phyloP scores from a whole-genome alignment of 257 asterid genomes.

The Henckelia pumila region DNA sequence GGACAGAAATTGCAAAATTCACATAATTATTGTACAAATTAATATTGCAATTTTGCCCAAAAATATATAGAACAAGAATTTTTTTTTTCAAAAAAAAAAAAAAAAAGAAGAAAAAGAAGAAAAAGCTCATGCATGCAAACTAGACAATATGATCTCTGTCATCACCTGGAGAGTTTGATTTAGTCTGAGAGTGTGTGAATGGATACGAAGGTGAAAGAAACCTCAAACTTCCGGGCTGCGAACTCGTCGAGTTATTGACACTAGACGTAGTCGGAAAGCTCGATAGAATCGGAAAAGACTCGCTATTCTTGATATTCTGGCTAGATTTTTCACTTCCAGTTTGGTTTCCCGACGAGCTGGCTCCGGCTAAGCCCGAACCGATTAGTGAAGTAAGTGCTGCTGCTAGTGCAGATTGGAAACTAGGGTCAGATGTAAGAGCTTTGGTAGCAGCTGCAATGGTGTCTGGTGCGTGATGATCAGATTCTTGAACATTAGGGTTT shows the following conservation, averaged over 20 bases:
- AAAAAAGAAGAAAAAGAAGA: too few species aligned
- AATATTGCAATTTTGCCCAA: not conserved
- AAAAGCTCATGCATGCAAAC: not conserved
- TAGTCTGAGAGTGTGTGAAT: conserved; percentile 24
- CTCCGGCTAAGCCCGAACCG: conserved; percentile 26
- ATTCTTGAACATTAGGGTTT: conserved; percentile 37
- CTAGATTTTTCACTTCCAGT: conserved; percentile 33
- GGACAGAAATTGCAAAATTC: not conserved
- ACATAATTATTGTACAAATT: not conserved
- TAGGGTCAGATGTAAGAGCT: conserved; percentile 82
- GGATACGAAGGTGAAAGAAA: not conserved
- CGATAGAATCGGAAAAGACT: conserved; percentile 51
- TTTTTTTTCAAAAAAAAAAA: too few species aligned
- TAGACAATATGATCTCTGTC: conserved; percentile 24
- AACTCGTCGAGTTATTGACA: conserved; percentile 28
- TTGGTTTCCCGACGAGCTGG: conserved; percentile 23
- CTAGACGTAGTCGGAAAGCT: conserved; percentile 59
- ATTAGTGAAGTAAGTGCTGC: conserved; percentile 82
- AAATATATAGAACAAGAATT: not conserved
- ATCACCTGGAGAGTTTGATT: conserved; percentile 40
- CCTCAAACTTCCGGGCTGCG: not conserved
- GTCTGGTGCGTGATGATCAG: conserved; percentile 45
- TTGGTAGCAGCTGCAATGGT: conserved; percentile 88
- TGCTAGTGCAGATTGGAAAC: conserved; percentile 84
- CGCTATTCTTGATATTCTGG: conserved; percentile 27